Base-by-base conservation (phyloP, 1,139 yeast species). In the Kurtzmaniella quercitrusa region DNA sequence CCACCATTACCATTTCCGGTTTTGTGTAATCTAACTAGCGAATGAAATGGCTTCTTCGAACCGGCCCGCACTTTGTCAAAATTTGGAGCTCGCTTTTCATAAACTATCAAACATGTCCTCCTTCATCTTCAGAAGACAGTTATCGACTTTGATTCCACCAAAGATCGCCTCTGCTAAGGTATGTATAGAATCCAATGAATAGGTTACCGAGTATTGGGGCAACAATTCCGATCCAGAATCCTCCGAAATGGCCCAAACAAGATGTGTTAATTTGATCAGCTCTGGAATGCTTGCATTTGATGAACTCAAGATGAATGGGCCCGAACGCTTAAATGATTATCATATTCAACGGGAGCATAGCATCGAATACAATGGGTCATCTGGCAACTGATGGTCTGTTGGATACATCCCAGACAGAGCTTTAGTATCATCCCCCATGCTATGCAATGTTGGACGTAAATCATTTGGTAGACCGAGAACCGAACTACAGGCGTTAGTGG, bases 101-200 rank as follows among this genome's bases (percentile, higher is more conserved):
- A 11, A 33, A 23, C 37, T n/a, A 33, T 29, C 21, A 39, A 31
- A 33, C 36, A 39, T 31, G 33, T 39, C 41, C 31, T 87, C 95
- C 62, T 83, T 84, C 76, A 77, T 90, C 70, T 77, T 81, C 65
- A 90, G 87, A 84, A 91, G 97, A 76, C 86, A 85, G 63, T 80
- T 93, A 70, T 90, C 98, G 57, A 86, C 98, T 62, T 80, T 93
- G 75, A 90, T 93, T 64, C 98, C 98, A 60, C 98, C 98, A 66
- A 93, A 93, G 94, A 84, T 93, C 65, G 97, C 96, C 48, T 90
- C 98, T 52, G 94, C 96, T 46, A 79, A 83, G 72, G 94, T 85
- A 80, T 63, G 91, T 84, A 41, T 8, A 21, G 17, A 21, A 4
- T 4, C 18, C 7, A 14, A 4, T 4, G 16, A 6, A 10, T 15